These are phyloP conservation scores for Fusarium graminum DNA, from an alignment of 2,329 filamentous ascomycete species.

Conservation along the genomic window DNA sequence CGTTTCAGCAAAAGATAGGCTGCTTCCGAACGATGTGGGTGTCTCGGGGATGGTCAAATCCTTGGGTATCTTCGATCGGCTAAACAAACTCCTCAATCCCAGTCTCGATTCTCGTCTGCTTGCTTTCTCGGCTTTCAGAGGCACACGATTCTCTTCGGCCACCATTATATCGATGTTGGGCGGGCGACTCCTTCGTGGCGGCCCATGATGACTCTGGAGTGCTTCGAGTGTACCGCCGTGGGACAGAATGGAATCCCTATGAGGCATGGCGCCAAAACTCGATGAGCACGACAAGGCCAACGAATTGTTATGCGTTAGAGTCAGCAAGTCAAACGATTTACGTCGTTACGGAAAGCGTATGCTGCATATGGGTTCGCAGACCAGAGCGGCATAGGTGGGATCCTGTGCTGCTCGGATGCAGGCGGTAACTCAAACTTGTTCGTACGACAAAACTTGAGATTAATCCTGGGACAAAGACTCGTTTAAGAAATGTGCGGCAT, in stretches of 20 bases:
- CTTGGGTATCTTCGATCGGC: constrained; percentile 58
- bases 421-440: constrained; percentile 23
- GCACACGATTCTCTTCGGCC: constrained; percentile 55
- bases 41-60: constrained; percentile 51
- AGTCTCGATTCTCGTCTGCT: constrained; percentile 65
- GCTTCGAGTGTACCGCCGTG: constrained; percentile 43
- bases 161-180: constrained; percentile 46
- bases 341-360: constrained; percentile 28
- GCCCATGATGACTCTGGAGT: constrained; percentile 43
- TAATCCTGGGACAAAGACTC: constrained; percentile 23
- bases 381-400: constrained; percentile 36
- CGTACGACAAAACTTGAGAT: constrained; percentile 19
- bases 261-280: constrained; percentile 33
- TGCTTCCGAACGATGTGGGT: constrained; percentile 56
- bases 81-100: constrained; percentile 65
- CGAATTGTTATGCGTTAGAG: constrained; percentile 13
- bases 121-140: constrained; percentile 59
- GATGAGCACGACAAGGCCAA: background rate
- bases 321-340: constrained; percentile 23
- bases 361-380: constrained; percentile 23
- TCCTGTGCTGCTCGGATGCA: constrained; percentile 20
- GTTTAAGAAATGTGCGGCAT: constrained; percentile 30
- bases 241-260: constrained; percentile 48
- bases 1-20: constrained; percentile 62
- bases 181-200: constrained; percentile 45